Evolutionary conservation across 2,329 filamentous ascomycete species (phyloP), one percentile per base, ranked within the genome.

Genomic region (Ilyonectria robusta): DNA sequence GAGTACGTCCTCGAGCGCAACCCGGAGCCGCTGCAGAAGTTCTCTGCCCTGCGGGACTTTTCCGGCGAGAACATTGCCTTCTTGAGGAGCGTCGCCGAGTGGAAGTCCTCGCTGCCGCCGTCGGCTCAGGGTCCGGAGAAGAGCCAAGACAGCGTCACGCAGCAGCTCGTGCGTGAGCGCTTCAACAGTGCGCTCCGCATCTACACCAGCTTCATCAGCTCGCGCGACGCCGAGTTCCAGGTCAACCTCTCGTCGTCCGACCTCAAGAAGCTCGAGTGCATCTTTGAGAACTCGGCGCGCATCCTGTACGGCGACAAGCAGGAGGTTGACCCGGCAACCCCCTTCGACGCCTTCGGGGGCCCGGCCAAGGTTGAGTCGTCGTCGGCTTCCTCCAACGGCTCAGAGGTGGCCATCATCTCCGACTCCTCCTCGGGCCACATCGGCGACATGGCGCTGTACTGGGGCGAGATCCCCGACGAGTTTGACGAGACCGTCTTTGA

Each of bases 41-140:
- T 91, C 76, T 90, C 91, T 0, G 90, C 90, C 0, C 82, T 88
- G 1, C 84, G 86, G 40, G 91, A 93, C 71, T 92, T 93, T 75
- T 92, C 90, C 0, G 91, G 90, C 15, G 91, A 93, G 77, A 93
- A 93, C 75, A 90, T 75, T 54, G 86, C 90, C 53, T 93, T 93
- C 77, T 79, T 93, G 6, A 87, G 85, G 9, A 81, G 84, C 46
- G 85, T 92, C 9, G 81, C 84, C 2, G 83, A 85, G 64, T 81
- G 80, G 80, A 79, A 79, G 68, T 71, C 70, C 31, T 79, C 77
- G 19, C 66, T 79, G 11, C 74, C 76, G 0, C 59, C 76, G 19
- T 59, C 70, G 6, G 67, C 74, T 17, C 74, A 70, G 42, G 74
- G 75, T 42, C 68, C 72, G 0, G 71, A 74, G 11, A 72, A 69